Evolutionary conservation across 306 rosid species (phyloP).

Genomic region (Datisca glomerata): DNA sequence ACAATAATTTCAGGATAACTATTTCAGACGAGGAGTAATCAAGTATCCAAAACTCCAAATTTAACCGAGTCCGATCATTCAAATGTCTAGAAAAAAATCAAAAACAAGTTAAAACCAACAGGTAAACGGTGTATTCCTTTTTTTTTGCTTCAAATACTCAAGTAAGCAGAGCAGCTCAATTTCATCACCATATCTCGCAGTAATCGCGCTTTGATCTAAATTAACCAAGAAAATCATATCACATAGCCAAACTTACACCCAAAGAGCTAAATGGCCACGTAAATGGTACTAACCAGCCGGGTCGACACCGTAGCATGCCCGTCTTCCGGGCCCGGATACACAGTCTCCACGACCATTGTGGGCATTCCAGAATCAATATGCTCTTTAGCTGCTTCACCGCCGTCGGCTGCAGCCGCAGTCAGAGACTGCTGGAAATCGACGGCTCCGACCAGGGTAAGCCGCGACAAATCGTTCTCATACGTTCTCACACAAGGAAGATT

Average conservation of each 20-base stretch:
- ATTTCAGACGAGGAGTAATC: not conserved
- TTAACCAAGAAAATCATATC: too few species aligned
- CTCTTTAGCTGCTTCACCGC: conserved; percentile 74
- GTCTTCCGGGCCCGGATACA: conserved; percentile 51
- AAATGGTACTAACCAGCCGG: conserved; percentile 51
- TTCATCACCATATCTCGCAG: too few species aligned
- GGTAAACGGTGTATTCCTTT: too few species aligned
- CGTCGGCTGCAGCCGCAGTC: conserved; percentile 87
- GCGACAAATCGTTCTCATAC: conserved; percentile 56
- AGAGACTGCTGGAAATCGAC: conserved; percentile 68
- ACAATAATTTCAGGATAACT: conserved; percentile 10
- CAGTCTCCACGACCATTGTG: conserved; percentile 89
- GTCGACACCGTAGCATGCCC: conserved; percentile 71
- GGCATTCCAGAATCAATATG: conserved; percentile 46
- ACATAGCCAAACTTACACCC: too few species aligned
- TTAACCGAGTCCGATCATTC: too few species aligned
- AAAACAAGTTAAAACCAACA: too few species aligned
- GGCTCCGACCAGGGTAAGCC: conserved; percentile 60
- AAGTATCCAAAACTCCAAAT: too few species aligned
- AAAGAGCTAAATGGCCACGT: conserved; percentile 2
- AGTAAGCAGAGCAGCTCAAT: too few species aligned
- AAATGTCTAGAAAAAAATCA: too few species aligned
- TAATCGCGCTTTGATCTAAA: too few species aligned
- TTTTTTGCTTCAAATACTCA: too few species aligned
- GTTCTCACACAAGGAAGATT: conserved; percentile 70